A percentile compares a stretch with the other conserved stretches of the same genome.
Conservation (phyloP, 176 grass and related monocot species). For the Eleusine coracana region DNA sequence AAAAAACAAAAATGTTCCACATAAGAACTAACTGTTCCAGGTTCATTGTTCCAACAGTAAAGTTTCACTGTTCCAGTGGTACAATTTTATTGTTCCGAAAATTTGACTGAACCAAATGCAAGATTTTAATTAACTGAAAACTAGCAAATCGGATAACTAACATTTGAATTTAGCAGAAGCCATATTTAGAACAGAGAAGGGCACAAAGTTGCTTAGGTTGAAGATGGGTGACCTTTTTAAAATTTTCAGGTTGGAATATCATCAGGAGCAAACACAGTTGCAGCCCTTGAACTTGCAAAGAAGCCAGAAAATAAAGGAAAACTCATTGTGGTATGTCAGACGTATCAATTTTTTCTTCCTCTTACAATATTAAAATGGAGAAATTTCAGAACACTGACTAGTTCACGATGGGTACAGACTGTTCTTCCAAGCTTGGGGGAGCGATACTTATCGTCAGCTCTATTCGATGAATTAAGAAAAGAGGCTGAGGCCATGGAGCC, state of each 20-base stretch:
- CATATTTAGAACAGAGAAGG: background rate
- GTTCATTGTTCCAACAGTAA: too few species aligned
- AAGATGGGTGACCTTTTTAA: background rate
- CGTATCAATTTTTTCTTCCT: background rate
- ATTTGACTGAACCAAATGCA: too few species aligned
- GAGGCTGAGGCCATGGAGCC: conserved; percentile 92
- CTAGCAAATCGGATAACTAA: background rate
- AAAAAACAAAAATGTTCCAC: too few species aligned
- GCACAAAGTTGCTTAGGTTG: background rate
- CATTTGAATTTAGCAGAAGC: background rate
- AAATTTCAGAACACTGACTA: conserved; percentile 8
- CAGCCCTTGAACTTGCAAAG: conserved; percentile 73
- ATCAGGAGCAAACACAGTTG: conserved; percentile 92
- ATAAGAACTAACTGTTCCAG: too few species aligned
- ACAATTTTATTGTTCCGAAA: too few species aligned
- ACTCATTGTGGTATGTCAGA: conserved; percentile 83
- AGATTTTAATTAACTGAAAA: too few species aligned
- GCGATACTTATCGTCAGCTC: conserved; percentile 70
- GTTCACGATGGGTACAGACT: conserved; percentile 53
- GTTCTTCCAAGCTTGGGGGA: conserved; percentile 84
- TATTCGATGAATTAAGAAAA: conserved; percentile 76
- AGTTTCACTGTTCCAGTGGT: too few species aligned
- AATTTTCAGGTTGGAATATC: conserved; percentile 87
- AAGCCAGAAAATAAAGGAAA: conserved; percentile 94
- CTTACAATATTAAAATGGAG: background rate